Conservation (phyloP, 2,329 filamentous ascomycete genomes). For the Colletotrichum sp. region DNA sequence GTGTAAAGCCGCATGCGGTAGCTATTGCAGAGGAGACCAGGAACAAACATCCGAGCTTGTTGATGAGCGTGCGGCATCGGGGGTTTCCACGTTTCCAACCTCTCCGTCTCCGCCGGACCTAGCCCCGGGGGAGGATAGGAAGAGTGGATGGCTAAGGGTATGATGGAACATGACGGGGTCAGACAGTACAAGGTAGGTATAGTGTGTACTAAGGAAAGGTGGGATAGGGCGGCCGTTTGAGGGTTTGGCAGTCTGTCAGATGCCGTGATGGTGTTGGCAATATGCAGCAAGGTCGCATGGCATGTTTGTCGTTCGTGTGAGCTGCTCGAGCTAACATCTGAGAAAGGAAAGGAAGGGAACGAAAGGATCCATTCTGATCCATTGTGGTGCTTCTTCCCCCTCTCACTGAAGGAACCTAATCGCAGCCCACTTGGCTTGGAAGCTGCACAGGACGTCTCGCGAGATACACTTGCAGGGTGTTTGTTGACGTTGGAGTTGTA, state of each 20-base stretch:
- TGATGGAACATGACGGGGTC: neutral
- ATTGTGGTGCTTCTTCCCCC: neutral
- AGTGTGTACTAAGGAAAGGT: neutral
- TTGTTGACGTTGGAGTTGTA: neutral
- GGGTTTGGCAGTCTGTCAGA: neutral
- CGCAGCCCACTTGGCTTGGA: neutral
- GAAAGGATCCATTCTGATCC: neutral
- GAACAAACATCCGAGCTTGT: neutral
- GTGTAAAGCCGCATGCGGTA: neutral
- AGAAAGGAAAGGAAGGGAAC: neutral
- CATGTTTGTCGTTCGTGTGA: neutral
- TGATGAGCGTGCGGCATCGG: constrained; percentile 4
- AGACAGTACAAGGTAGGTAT: neutral
- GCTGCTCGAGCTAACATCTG: neutral
- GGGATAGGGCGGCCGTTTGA: neutral
- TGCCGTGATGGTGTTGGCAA: neutral
- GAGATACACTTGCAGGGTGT: neutral
- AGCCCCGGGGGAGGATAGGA: neutral
- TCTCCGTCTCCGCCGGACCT: neutral
- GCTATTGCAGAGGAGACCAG: neutral
- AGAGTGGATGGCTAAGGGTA: neutral
- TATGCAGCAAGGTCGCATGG: neutral
- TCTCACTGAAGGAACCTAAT: neutral
- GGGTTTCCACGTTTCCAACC: neutral
- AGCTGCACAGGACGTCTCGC: neutral